Percentiles rank a stretch among this genome's conserved stretches.
These are phyloP conservation scores for Calocybe indica DNA, from an alignment of 768 basidiomycete genomes.

Conservation along the genomic window DNA sequence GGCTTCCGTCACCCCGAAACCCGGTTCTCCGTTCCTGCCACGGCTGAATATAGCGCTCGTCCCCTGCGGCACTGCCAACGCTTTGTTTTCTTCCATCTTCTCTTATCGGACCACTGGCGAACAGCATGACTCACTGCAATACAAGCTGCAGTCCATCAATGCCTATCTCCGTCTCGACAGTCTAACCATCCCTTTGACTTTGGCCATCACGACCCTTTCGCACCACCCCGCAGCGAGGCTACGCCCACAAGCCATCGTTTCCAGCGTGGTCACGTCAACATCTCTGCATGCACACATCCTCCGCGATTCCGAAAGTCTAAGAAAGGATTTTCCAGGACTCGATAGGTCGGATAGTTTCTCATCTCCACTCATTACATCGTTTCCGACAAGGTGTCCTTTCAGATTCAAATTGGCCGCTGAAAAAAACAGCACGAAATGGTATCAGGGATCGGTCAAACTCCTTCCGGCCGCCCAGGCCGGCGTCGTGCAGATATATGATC, in stretches of 20 bases:
- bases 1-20: constrained; percentile 17
- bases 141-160: constrained; percentile 51
- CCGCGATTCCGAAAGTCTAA: constrained; percentile 71
- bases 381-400: not conserved
- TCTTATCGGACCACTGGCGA: constrained; percentile 30
- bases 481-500: constrained; percentile 58
- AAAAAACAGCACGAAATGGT: constrained; percentile 72
- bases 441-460: constrained; percentile 52
- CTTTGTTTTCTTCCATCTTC: constrained; percentile 77
- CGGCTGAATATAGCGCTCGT: constrained; percentile 44
- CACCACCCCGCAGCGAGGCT: constrained; percentile 20
- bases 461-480: constrained; percentile 34
- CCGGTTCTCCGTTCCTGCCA: constrained; percentile 9
- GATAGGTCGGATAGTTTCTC: constrained; percentile 34
- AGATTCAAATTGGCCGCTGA: constrained; percentile 84
- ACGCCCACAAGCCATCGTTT: constrained; percentile 23
- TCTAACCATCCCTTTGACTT: constrained; percentile 35
- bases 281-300: constrained; percentile 83
- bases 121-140: constrained; percentile 6
- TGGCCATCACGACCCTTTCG: constrained; percentile 47
- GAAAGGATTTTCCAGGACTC: constrained; percentile 63
- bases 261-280: constrained; percentile 85
- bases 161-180: constrained; percentile 36
- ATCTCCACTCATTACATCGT: not conserved
- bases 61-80: constrained; percentile 91